Base-by-base conservation (phyloP, 257 asterid species). In the Solanum piurae region DNA sequence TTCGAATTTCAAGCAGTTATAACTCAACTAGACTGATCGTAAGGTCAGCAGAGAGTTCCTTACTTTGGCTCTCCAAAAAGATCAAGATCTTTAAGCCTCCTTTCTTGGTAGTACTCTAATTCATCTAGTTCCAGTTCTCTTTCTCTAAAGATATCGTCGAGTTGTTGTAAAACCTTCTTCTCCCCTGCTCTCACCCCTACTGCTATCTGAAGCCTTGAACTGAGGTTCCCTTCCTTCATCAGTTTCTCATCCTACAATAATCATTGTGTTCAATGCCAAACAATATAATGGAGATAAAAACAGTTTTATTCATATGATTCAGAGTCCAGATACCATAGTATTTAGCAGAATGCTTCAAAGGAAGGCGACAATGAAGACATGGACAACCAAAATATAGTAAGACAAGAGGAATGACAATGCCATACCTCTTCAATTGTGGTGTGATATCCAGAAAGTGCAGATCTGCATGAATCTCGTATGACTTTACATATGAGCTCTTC, bases 371-470 rank as follows among this genome's bases (percentile, higher is more conserved):
- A 29, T 46, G 42, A 27, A 80, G 33, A 44, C 68, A 29, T 80
- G 85, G 18, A 80, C 13, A 29, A 27, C 64, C 40, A 44, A 25
- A 7, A 77, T 42, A 25, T 25, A 13, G 64, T 25, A 25, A 52
- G 66, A 46, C 40, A n/a, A 77, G 85, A 46, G 64, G 6, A 80
- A 46, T 46, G 42, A n/a, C 60, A 76, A 76, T 40, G 21, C 14
- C 58, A n/a, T 40, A 95, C 99, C 98, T 96, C 98, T 91, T 94
- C 99, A 71, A 94, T 87, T 90, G 98, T 93, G 91, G 99, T 97
- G 37, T 82, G 94, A 86, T 95, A 97, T 84, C 94, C 95, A 29
- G 98, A 92, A 75, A 97, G 92, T 21, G 98, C 99, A 88, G 96
- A 91, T 87, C 91, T 87, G 91, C 99, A 95, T 11, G 98, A 95